Evolutionary conservation across 176 grass and related monocot species (phyloP).

Genomic region (Paspalum vaginatum): DNA sequence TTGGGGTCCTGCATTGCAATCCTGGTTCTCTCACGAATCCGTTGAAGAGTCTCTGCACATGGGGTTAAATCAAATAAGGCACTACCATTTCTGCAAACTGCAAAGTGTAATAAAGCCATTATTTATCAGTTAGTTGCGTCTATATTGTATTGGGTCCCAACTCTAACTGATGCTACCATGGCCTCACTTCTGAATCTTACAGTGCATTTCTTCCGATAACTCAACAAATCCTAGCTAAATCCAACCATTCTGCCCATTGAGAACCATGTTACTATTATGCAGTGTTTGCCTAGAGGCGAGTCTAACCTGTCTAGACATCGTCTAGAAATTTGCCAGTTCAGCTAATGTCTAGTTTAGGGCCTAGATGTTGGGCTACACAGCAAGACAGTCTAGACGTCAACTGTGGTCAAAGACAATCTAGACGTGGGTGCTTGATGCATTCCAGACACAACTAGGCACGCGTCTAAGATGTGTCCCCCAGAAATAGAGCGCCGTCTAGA

Average conservation of each 20-base stretch:
- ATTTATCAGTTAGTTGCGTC: not conserved
- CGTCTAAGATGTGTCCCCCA: too few species aligned
- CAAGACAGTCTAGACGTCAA: too few species aligned
- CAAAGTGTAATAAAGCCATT: not conserved
- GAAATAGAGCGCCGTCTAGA: too few species aligned
- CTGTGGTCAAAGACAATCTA: too few species aligned
- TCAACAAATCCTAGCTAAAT: not conserved
- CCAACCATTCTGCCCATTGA: not conserved
- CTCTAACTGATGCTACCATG: not conserved
- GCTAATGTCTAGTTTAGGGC: too few species aligned
- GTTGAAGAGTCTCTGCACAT: constrained; percentile 79
- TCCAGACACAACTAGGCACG: too few species aligned
- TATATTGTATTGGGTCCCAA: not conserved
- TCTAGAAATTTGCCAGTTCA: too few species aligned
- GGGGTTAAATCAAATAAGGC: constrained; percentile 30
- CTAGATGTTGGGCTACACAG: too few species aligned
- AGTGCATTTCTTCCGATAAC: not conserved
- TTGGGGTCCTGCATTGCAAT: constrained; percentile 99
- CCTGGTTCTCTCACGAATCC: constrained; percentile 85
- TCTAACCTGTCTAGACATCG: too few species aligned
- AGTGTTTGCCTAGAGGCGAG: too few species aligned
- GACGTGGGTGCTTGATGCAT: too few species aligned
- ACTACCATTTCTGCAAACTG: not conserved
- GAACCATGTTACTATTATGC: not conserved
- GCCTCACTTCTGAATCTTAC: not conserved